phyloP scores from a whole-genome alignment of 176 grass and related monocot genomes.

The Typha latifolia region DNA sequence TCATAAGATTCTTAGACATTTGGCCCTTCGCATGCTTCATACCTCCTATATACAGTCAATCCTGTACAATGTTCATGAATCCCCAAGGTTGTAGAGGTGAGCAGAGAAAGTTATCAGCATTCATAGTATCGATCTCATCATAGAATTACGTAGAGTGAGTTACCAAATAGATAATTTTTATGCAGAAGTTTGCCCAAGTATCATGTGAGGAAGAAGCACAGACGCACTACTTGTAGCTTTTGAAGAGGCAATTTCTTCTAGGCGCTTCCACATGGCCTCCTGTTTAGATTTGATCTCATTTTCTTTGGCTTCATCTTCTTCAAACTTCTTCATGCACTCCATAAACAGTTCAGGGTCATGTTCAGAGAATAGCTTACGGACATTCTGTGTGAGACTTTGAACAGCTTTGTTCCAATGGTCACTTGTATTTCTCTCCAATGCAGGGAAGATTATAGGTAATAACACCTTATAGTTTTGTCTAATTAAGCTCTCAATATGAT shows the following conservation, averaged over 20 bases:
- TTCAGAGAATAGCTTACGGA: conserved; percentile 20
- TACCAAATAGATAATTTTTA: background rate
- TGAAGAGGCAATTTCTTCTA: conserved; percentile 23
- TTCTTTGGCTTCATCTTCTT: conserved; percentile 23
- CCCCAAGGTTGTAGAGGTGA: background rate
- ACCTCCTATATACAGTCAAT: conserved; percentile 10
- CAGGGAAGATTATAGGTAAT: conserved; percentile 26
- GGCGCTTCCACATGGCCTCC: conserved; percentile 12
- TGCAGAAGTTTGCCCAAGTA: background rate
- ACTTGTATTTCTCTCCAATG: conserved; percentile 19
- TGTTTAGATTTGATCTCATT: conserved; percentile 17
- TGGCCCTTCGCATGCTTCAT: background rate
- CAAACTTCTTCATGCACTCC: conserved; percentile 22
- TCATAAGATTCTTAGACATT: background rate
- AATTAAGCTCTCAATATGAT: conserved; percentile 23
- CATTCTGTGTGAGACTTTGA: conserved; percentile 19
- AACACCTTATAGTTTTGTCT: conserved; percentile 23
- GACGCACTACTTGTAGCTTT: background rate
- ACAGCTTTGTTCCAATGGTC: conserved; percentile 24
- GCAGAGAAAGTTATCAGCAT: background rate
- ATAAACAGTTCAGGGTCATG: conserved; percentile 14
- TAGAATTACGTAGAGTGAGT: background rate
- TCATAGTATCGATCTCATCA: background rate
- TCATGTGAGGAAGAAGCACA: background rate
- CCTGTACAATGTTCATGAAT: conserved; percentile 5